A percentile compares a stretch with the other conserved stretches of the same genome.
Evolutionary conservation across 116 monocot species (phyloP).

Genomic region (Zostera marina): DNA sequence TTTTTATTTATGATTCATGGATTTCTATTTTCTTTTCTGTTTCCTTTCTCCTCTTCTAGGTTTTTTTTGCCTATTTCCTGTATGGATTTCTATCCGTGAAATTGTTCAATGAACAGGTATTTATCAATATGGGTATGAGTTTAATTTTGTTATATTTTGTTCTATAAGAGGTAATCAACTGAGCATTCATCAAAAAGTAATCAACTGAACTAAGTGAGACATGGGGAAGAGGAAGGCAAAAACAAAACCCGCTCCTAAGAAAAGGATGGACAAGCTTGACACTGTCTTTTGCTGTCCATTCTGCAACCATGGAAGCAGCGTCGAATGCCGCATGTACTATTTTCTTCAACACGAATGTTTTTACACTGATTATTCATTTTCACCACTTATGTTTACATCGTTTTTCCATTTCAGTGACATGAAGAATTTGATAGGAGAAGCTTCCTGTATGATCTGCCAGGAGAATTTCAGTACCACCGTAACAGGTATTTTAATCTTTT

Average conservation of each 20-base stretch:
- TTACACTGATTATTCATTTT: constrained; percentile 1
- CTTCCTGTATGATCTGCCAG: constrained; percentile 68
- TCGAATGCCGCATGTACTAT: constrained; percentile 64
- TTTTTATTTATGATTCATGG: too few species aligned
- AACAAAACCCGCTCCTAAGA: constrained; percentile 75
- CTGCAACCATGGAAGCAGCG: constrained; percentile 92
- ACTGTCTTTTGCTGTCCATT: constrained; percentile 88
- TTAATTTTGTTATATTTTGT: too few species aligned
- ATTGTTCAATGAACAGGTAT: too few species aligned
- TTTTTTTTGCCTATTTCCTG: too few species aligned
- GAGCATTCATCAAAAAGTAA: too few species aligned
- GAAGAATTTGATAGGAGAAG: constrained; percentile 92
- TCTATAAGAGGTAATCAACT: too few species aligned
- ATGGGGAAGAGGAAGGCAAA: constrained; percentile 89
- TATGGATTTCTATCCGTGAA: too few species aligned
- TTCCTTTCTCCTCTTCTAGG: too few species aligned
- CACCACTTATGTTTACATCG: background rate
- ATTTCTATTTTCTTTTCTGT: too few species aligned
- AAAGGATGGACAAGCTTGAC: constrained; percentile 86
- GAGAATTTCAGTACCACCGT: constrained; percentile 85
- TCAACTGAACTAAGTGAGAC: background rate
- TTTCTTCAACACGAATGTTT: background rate
- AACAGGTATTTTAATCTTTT: constrained; percentile 26
- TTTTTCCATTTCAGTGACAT: constrained; percentile 38
- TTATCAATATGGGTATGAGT: too few species aligned